Base-by-base conservation (phyloP, 345 rosid species). In the Pugionium dolabratum region DNA sequence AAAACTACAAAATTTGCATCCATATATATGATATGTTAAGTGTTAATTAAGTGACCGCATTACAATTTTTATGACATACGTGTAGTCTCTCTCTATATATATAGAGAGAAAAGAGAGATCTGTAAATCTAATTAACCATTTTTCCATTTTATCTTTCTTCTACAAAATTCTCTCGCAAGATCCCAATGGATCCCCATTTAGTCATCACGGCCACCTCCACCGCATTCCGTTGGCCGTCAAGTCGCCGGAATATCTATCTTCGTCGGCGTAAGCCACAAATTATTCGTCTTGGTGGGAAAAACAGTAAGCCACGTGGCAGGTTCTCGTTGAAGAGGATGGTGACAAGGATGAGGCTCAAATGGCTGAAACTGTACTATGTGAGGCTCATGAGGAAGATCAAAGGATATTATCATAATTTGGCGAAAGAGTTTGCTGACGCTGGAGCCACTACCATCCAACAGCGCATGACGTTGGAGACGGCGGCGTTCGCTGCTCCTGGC, bases 281-380 rank as follows among this genome's bases (percentile, higher is more conserved):
- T 0, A 65, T 86, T 5, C 86, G 85, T 4, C 87, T 91, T 0
- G 98, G 98, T 0, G 78, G 87, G 5, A 79, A 66, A 79, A 72
- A 66, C 55, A 71, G 4, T 65, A 74, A 27, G 42, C 79, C 36
- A 77, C 78, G 47, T 33, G 68, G 72, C 26, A 60, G 67, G 1
- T 60, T 73, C 45, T 65, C 78, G 41, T 5, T 88, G 30, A 30
- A 65, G 69, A 79, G 50, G 56, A 32, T 86, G 67, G 54, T 84
- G 44, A 75, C 75, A 55, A 83, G 71, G 71, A 78, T 83, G 71
- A 82, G 83, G 60, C 34, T 83, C 2, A 77, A 75, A 76, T 84
- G 92, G 83, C 68, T 85, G 46, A 85, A 78, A 68, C 49, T 84
- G 45, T 83, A 67, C 9, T 83, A 88, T 49, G 44, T 66, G 1